These are phyloP conservation scores for Platismatia glauca DNA, from an alignment of 495 filamentous ascomycete genomes.

Conservation along the genomic window DNA sequence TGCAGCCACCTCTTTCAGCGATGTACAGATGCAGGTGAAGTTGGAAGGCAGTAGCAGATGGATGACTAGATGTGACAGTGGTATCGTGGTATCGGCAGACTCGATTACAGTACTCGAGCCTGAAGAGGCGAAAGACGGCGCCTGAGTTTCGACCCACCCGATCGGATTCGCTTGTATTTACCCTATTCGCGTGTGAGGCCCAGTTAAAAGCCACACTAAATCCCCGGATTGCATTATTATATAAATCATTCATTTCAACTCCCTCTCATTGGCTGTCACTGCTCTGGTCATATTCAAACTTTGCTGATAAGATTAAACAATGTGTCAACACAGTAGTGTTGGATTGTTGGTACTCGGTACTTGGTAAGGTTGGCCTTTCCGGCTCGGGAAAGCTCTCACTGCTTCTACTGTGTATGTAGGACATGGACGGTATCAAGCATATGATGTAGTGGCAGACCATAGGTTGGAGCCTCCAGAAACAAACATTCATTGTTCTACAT, in stretches of 20 bases:
- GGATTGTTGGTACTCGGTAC: too few relatives aligned
- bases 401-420: not conserved
- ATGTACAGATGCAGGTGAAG: not conserved
- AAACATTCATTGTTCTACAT: not conserved
- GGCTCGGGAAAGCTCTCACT: not conserved
- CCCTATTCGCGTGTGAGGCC: not conserved
- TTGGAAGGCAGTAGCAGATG: not conserved
- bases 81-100: not conserved
- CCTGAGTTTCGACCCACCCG: not conserved
- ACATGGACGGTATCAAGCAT: not conserved
- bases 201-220: not conserved
- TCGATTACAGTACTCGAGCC: not conserved
- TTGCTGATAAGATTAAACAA: conserved; percentile 15
- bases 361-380: not conserved
- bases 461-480: not conserved
- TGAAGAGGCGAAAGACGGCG: not conserved
- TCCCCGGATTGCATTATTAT: conserved; percentile 3
- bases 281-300: not conserved
- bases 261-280: conserved; percentile 1
- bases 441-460: not conserved
- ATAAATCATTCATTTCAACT: not conserved
- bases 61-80: not conserved
- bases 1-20: not conserved
- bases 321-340: too few relatives aligned
- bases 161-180: conserved; percentile 5